Base-by-base conservation (phyloP, 2,329 filamentous ascomycete genomes). In the Paecilomyces formosus region DNA sequence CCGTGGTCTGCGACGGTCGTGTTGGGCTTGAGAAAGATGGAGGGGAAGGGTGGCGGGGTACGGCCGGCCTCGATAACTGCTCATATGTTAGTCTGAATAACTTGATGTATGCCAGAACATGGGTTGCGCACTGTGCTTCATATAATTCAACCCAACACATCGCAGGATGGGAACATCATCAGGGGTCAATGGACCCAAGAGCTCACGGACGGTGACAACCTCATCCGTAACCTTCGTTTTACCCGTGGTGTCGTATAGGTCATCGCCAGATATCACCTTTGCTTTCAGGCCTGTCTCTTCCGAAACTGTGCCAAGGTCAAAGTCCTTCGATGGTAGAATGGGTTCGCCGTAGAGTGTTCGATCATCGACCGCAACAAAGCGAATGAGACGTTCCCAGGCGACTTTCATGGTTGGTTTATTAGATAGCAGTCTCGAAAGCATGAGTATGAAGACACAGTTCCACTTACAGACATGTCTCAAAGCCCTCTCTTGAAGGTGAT, bases 11-110 rank as follows among this genome's bases (percentile, higher is more conserved):
- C 71, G 8, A 90, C 76, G 1, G 86, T 76, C 3, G 86, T 88
- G 8, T 77, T 70, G 8, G 88, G 86, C 70, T 89, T 89, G 74
- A 85, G 85, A 72, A 90, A 90, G 31, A 90, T 75, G 21, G 88
- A 81, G 1, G 88, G 88, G 62, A 83, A 87, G 63, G 80, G 78
- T 0, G 81, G 82, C 0, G 77, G 76, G 5, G 75, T 80, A 15
- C 80, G 75, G 3, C 78, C 78, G 4, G 79, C 79, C 69, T 84
- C 81, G 35, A 75, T 73, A 64, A 83, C 81, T 83, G 55, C 18
- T 13, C 1, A 57, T 1, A 15, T 31, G 6, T 50, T 15, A 35
- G 11, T n/a, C 5, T 12, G n/a, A 33, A 50, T 35, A 28, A 51
- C 18, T 45, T 26, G 11, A 22, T 35, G 39, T 51, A 3, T 39